Percentiles rank a stretch among this genome's conserved stretches.
Evolutionary conservation across 352 stramenopile species (phyloP).

Genomic region (Globisporangium megalacanthum): DNA sequence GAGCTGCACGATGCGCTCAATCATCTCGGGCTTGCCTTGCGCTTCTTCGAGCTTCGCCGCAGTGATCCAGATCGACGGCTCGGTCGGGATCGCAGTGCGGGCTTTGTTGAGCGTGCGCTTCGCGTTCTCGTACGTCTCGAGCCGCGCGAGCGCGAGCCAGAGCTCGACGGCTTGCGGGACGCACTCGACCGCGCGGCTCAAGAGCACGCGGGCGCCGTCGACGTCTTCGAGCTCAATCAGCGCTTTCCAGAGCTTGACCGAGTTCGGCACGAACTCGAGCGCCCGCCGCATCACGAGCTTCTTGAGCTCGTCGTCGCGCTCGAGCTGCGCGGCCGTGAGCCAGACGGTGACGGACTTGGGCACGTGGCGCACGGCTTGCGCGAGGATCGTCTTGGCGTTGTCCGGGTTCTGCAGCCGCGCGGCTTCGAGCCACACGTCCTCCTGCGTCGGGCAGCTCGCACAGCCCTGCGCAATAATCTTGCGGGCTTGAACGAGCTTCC

Average conservation of each 20-base stretch:
- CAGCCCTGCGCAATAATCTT: conserved; percentile 98
- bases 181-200: conserved; percentile 97
- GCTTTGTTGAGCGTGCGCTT: conserved; percentile 97
- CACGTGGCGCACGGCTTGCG: conserved; percentile 91
- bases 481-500: conserved; percentile 93
- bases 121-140: conserved; percentile 98
- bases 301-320: conserved; percentile 84
- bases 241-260: conserved; percentile 98
- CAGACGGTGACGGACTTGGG: conserved; percentile 95
- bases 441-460: conserved; percentile 92
- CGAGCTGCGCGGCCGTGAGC: conserved; percentile 93
- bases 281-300: conserved; percentile 88
- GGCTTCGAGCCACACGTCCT: conserved; percentile 99
- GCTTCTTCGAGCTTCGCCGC: conserved; percentile 98
- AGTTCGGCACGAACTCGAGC: conserved; percentile 96
- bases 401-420: conserved; percentile 92
- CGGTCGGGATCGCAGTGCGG: conserved; percentile 91
- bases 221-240: conserved; percentile 97
- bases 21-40: conserved; percentile 83
- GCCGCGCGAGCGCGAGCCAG: conserved; percentile 96
- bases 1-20: conserved; percentile 81
- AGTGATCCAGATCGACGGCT: conserved; percentile 98
- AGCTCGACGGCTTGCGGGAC: conserved; percentile 97
- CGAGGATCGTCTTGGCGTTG: conserved; percentile 97
- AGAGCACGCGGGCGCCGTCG: conserved; percentile 93